Base-by-base conservation (phyloP, 2,329 filamentous ascomycete genomes). In the Botrytis paeoniae region DNA sequence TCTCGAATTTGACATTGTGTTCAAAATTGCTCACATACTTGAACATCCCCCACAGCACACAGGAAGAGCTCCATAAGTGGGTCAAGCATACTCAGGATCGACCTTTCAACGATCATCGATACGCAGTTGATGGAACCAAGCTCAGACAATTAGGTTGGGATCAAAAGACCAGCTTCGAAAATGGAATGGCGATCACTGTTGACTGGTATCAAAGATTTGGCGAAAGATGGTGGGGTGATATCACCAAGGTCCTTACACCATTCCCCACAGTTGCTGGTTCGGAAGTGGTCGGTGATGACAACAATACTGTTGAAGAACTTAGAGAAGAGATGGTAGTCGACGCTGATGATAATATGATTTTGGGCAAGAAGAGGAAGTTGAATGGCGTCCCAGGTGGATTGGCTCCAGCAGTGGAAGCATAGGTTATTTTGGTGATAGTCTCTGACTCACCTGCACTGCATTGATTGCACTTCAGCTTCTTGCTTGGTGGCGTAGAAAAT, bases 11-110 rank as follows among this genome's bases (percentile, higher is more conserved):
- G 29, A 85, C 90, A 4, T 85, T 95, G 9, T 92, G 92, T 82
- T 82, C 84, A 74, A 88, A 86, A 80, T 84, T 95, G 29, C 85
- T 95, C 39, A 84, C 85, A 45, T 85, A 90, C 73, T 89, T 94
- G 80, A 85, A 85, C 32, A 86, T 92, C 73, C 82, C 84, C 10
- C 83, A 87, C 74, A 82, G 84, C 29, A 84, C 83, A 6, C 81
- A 83, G 43, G 85, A 86, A 73, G 85, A 90, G 70, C 85, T 91
- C 71, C 84, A 86, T 73, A 86, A 86, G 78, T 92, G 89, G 87
- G 88, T 95, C 77, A 89, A 92, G 81, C 91, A 93, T 82, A 93
- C 92, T 3, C 87, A 90, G 75, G 93, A 96, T 82, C 87, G 93
- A 32, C 93, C 92, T 0, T 95, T 92, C 83, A 93, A 93, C 81